Evolutionary conservation across 305 asterid species (phyloP), one percentile per base, ranked within the genome.

Genomic region (Solanum hybrid): DNA sequence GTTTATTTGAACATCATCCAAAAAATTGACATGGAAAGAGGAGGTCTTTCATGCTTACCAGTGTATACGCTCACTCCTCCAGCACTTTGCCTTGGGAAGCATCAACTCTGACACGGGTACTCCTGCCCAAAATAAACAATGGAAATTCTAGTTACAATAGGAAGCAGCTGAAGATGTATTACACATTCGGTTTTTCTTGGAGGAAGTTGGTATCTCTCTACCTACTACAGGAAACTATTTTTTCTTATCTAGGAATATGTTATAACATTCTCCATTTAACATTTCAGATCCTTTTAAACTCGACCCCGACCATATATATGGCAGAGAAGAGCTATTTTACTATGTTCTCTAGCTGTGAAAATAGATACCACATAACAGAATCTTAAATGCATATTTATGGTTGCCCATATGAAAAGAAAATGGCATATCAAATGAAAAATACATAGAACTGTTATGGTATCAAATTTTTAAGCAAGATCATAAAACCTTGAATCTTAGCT

Each of bases 401-500:
- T 80, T 80, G 11, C 86, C 86, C 65, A 38, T 2, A 38, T 80
- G 34, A 38, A 8, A 76, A 80, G 2, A 80, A n/a, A n/a, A 80
- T 27, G 31, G 68, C 34, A 77, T 77, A 31, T 31, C 86, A 38
- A 24, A 38, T 81, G 34, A 81, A 14, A 77, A 38, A 27, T 2
- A 26, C 45, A 81, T 1, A 22, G 87, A 77, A 20, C 32, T 72
- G 51, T 86, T 61, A 87, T 6, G 33, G 20, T 27, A 75, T 45
- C 27, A 3, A 10, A 33, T 57, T 24, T 32, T 51, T 33, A 27
- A 36, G 33, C 34, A 32, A 87, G 17, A 70, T 7, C 11, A 84
- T 41, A 17, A 4, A 70, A 84, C 86, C 91, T 89, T 39, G 91
- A 82, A 89, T 89, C 41, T 72, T 81, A 41, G 85, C 89, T 77